Evolutionary conservation across 2,329 filamentous ascomycete species (phyloP).

Genomic region (Exserohilum turcica): DNA sequence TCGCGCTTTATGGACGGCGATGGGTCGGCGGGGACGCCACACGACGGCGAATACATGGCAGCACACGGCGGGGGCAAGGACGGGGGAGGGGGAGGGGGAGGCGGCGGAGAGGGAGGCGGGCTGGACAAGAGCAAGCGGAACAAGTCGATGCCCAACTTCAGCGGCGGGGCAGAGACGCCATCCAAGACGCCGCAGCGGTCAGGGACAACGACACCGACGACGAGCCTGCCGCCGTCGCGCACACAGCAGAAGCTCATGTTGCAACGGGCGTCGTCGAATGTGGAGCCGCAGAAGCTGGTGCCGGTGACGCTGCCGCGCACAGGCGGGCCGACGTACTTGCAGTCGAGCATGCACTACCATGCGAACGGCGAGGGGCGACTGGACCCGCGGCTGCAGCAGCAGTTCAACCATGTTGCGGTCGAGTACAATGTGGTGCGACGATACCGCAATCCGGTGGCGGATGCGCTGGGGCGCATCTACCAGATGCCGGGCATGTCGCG

Average conservation of each 20-base stretch:
- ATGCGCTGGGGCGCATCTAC: slow-evolving; percentile 62
- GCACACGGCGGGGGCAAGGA: slow-evolving; percentile 31
- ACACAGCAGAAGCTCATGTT: slow-evolving; percentile 78
- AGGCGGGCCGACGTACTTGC: slow-evolving; percentile 41
- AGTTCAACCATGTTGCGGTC: slow-evolving; percentile 71
- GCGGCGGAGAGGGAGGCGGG: slow-evolving; percentile 23
- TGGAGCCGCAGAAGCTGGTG: slow-evolving; percentile 64
- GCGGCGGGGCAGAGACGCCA: slow-evolving; percentile 34
- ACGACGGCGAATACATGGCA: slow-evolving; percentile 46
- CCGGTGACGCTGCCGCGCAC: slow-evolving; percentile 47
- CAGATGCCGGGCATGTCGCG: slow-evolving; percentile 56
- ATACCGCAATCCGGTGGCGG: slow-evolving; percentile 71
- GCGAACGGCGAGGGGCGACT: slow-evolving; percentile 48
- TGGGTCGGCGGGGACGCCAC: slow-evolving; percentile 49
- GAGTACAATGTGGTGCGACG: slow-evolving; percentile 76
- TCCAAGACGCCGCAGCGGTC: slow-evolving; percentile 39
- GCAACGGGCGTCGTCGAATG: slow-evolving; percentile 72
- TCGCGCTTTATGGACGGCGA: slow-evolving; percentile 54
- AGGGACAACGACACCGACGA: slow-evolving; percentile 49
- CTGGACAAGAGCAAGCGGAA: slow-evolving; percentile 45
- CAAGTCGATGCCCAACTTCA: slow-evolving; percentile 47
- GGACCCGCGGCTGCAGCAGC: slow-evolving; percentile 67
- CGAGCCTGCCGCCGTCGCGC: slow-evolving; percentile 58
- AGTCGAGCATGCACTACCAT: slow-evolving; percentile 45
- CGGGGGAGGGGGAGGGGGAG: slow-evolving; percentile 24